Base-by-base conservation (phyloP, 306 rosid species). In the Cicer chorassanicum region DNA sequence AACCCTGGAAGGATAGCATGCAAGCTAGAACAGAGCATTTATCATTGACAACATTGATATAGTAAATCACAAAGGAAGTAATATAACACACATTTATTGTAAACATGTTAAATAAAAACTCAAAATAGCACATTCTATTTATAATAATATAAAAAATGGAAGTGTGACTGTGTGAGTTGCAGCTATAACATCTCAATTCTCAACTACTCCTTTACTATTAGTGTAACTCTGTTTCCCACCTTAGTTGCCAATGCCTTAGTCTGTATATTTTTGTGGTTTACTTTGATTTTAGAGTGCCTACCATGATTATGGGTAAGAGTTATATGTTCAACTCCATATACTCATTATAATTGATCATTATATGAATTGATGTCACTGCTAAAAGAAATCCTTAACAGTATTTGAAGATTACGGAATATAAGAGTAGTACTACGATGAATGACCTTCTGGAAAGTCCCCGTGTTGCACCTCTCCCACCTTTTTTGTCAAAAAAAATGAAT, bases 1-100 rank as follows among this genome's bases (percentile, higher is more conserved):
- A 77, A 73, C 68, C 85, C 93, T 36, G 94, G 93, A 9, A 90
- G 65, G 78, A 81, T 80, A 56, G 88, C 84, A 71, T 86, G 86
- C 87, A 87, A 81, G 75, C 98, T 91, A 80, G 71, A 81, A 65
- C 43, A 42, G 29, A 36, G 42, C 51, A 75, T 62, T 82, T 70
- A 68, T 80, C 62, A 64, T 65, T 42, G 57, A 81, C 45, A 71
- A 72, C 65, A 29, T 29, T 29, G 5, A 29, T 13, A 60, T 15
- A 60, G 21, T 8, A 55, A 49, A 15, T 5, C 9, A 15, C 18
- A 10, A 67, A 15, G 29, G 38, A 14, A 48, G 53, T 21, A 74
- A 49, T 48, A 44, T 50, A 19, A 45, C 56, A 66, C 44, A 19
- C 56, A 44, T 43, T 64, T 41, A 38, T 14, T n/a, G 67, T 61